Conservation (phyloP, 768 basidiomycete genomes). For the Suillus placidus region DNA sequence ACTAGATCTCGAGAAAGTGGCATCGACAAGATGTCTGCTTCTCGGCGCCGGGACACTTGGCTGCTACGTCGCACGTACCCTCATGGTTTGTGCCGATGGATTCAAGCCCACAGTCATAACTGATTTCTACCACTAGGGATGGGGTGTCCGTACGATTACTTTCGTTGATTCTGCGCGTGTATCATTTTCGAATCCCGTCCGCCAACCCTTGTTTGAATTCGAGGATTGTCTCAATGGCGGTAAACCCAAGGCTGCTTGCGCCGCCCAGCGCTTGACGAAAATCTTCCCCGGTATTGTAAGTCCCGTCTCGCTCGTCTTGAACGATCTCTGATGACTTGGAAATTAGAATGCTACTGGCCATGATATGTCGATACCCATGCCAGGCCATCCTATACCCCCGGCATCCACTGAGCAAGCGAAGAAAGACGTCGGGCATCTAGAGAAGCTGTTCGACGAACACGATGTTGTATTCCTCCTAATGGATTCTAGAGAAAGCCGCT, state of each 20-base stretch:
- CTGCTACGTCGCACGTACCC: conserved; percentile 89
- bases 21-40: conserved; percentile 76
- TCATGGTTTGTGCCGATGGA: conserved; percentile 67
- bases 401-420: conserved; percentile 56
- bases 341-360: conserved; percentile 79
- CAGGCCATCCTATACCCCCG: conserved; percentile 87
- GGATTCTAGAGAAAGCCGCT: conserved; percentile 98
- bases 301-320: conserved; percentile 16
- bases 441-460: conserved; percentile 78
- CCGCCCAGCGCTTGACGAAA: conserved; percentile 80
- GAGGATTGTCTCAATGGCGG: conserved; percentile 92
- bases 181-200: conserved; percentile 96
- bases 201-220: conserved; percentile 96
- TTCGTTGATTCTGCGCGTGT: conserved; percentile 90
- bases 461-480: conserved; percentile 93
- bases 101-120: not conserved
- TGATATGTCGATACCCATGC: conserved; percentile 90
- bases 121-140: conserved; percentile 58
- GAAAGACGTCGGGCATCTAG: conserved; percentile 72
- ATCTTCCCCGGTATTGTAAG: conserved; percentile 93
- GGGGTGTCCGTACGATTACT: conserved; percentile 94
- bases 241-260: conserved; percentile 90
- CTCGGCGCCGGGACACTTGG: conserved; percentile 96
- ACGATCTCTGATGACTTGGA: not conserved
- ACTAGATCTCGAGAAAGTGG: conserved; percentile 87